Conservation (phyloP, 2,329 filamentous ascomycete genomes). For the Dichotomopilus funicola region DNA sequence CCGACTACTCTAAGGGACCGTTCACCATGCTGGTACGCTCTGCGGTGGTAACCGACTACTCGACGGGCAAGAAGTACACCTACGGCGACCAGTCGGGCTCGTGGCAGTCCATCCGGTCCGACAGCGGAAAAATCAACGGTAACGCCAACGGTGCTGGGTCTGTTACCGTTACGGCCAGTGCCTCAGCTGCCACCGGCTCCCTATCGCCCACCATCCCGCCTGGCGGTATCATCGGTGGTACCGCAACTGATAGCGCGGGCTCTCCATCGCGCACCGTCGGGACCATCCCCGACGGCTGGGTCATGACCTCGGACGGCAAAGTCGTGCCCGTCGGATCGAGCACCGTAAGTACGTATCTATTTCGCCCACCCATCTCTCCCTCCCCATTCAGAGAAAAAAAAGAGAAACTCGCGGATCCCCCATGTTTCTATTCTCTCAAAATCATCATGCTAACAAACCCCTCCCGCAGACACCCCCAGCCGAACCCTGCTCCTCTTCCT, state of each 20-base stretch:
- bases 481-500: background rate
- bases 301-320: conserved; percentile 71
- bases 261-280: conserved; percentile 42
- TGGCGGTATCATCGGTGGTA: conserved; percentile 59
- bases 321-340: conserved; percentile 62
- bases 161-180: conserved; percentile 47
- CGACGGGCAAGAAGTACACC: conserved; percentile 75
- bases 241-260: conserved; percentile 44
- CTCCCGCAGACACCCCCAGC: conserved; percentile 4
- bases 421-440: background rate
- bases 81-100: conserved; percentile 73
- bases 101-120: conserved; percentile 75
- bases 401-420: background rate
- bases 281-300: conserved; percentile 70
- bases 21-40: conserved; percentile 80
- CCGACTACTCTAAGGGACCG: conserved; percentile 75
- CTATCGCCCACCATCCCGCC: conserved; percentile 62
- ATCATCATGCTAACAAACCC: background rate
- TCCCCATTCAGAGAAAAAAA: background rate
- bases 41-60: conserved; percentile 80
- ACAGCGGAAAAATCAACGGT: conserved; percentile 70
- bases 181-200: conserved; percentile 56
- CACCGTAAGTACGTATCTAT: conserved; percentile 19
- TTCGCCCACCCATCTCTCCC: background rate
- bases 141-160: conserved; percentile 51